phyloP scores from a whole-genome alignment of 164 flowering plant genomes.

The Annona cherimola region DNA sequence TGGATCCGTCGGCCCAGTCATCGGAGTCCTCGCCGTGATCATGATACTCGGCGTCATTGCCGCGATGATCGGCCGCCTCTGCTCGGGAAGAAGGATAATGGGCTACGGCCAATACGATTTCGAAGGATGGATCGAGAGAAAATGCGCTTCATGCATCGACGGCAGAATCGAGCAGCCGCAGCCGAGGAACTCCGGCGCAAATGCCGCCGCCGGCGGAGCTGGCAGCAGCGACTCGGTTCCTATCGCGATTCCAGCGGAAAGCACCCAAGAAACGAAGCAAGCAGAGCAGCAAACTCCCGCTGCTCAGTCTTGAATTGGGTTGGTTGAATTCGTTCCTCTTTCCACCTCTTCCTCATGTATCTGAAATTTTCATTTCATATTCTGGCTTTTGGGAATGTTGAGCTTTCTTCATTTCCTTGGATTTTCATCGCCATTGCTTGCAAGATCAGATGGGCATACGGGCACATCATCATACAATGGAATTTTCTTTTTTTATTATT shows the following conservation, averaged over 20 bases:
- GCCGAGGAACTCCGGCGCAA: neutral
- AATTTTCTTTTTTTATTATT: neutral
- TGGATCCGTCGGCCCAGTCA: constrained; percentile 69
- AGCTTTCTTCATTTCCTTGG: neutral
- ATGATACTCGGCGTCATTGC: constrained; percentile 52
- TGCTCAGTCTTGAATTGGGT: constrained; percentile 13
- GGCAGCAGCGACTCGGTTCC: constrained; percentile 14
- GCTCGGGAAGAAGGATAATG: constrained; percentile 59
- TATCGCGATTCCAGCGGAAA: constrained; percentile 21
- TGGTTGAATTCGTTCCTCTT: neutral
- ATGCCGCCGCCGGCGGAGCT: neutral
- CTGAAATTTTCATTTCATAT: constrained; percentile 7
- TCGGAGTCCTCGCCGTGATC: constrained; percentile 66
- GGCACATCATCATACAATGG: neutral
- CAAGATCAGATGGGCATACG: neutral
- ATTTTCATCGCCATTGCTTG: neutral
- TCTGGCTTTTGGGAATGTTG: neutral
- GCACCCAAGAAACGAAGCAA: constrained; percentile 19
- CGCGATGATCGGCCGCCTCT: constrained; percentile 66
- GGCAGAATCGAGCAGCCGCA: constrained; percentile 37
- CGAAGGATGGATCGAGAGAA: constrained; percentile 67
- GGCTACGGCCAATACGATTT: constrained; percentile 57
- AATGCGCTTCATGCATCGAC: constrained; percentile 63
- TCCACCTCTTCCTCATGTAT: neutral
- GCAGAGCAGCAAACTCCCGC: constrained; percentile 20